A percentile compares a stretch with the other conserved stretches of the same genome.
These are phyloP conservation scores for Scenedesmus sp. DNA, from an alignment of 163 green algal species.

Conservation along the genomic window DNA sequence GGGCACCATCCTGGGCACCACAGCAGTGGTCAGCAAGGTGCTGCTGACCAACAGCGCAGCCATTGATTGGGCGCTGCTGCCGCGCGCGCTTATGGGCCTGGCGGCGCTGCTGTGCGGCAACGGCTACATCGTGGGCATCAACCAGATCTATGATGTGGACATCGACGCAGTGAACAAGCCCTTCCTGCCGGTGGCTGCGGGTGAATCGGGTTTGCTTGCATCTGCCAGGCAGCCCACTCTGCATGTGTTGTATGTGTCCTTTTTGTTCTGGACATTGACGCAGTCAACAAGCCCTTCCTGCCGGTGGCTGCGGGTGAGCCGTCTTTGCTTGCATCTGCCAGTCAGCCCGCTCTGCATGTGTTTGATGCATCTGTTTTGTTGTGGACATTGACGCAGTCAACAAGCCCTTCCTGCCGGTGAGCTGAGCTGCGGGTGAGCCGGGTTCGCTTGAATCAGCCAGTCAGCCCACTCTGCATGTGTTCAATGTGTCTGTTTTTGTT, in stretches of 20 bases:
- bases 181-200: slow-evolving; percentile 96
- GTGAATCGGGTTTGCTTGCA: slow-evolving; percentile 45
- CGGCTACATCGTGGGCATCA: slow-evolving; percentile 99
- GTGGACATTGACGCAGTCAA: slow-evolving; percentile 75
- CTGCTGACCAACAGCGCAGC: slow-evolving; percentile 65
- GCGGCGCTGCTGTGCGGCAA: slow-evolving; percentile 95
- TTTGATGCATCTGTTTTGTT: not conserved
- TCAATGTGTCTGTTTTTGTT: not conserved
- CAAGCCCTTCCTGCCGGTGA: slow-evolving; percentile 98
- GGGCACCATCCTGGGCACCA: slow-evolving; percentile 93
- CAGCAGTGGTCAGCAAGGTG: slow-evolving; percentile 77
- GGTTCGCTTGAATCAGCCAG: not conserved
- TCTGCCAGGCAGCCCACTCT: not conserved
- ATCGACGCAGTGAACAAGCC: slow-evolving; percentile 99
- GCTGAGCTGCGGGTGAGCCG: slow-evolving; percentile 74
- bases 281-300: slow-evolving; percentile 98
- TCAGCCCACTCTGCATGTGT: not conserved
- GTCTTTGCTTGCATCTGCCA: not conserved
- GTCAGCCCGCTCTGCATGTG: not conserved
- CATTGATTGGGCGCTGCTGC: slow-evolving; percentile 92
- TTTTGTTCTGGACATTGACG: not conserved
- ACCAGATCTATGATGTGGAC: slow-evolving; percentile 99
- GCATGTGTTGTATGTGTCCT: not conserved
- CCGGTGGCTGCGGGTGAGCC: slow-evolving; percentile 88
- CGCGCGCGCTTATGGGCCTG: slow-evolving; percentile 87